Evolutionary conservation across 1,139 yeast species (phyloP), one percentile per base, ranked within the genome.

Genomic region (Kodamaea plutei): DNA sequence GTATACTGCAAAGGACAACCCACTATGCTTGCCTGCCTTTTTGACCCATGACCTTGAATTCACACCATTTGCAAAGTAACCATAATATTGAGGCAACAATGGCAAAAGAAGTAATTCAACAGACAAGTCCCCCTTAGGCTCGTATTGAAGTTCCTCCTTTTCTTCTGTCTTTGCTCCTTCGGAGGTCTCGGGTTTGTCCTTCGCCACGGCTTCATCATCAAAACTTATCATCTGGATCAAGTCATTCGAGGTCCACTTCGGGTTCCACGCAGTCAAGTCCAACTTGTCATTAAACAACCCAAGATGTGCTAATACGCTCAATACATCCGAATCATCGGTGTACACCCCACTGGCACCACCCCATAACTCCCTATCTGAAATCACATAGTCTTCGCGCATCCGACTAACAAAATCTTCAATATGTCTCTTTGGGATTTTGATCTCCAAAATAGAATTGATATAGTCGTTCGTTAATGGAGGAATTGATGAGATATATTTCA

Each of bases 291-390:
- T 41, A 37, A 84, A 65, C 16, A 80, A 63, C 1, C 96, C 96
- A 39, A 75, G 59, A 48, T 91, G 97, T 39, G 77, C 72, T 37
- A 89, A 59, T 0, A 80, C 83, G 3, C 84, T 69, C 25, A 91
- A 69, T 4, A 89, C 61, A 52, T 91, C 95, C 1, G 95, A 83
- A 56, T 91, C 98, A 54, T 91, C 97, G 2, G 96, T 84, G 55
- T 89, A 91, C 3, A 91, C 65, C 2, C 71, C 72, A 20, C 63
- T 50, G 31, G 82, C 88, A 0, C 95, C 85, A 2, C 98, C 98
- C 97, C 97, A 91, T 2, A 88, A 49, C 34, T 75, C 73, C 25
- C 95, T 62, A 37, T 73, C 66, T 11, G 50, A 51, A 10, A 65
- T 59, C 22, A 66, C 61, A 17, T 57, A 58, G 35, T 69, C 66